Evolutionary conservation across 352 stramenopile species (phyloP).

Genomic region (Thalassiosira exigua): DNA sequence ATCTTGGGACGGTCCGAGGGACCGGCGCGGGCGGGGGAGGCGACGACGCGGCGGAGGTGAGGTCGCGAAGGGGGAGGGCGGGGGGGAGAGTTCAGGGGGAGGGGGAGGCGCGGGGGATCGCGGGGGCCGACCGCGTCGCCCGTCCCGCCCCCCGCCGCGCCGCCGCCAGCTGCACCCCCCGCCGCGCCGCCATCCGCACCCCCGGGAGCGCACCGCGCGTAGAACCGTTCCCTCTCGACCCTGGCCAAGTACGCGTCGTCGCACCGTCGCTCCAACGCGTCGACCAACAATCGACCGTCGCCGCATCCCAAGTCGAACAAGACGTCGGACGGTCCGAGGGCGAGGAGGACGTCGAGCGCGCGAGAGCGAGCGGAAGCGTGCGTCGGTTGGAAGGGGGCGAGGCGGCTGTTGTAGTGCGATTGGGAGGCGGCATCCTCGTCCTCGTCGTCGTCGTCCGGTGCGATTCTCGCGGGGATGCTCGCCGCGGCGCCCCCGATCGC

Average conservation of each 20-base stretch:
- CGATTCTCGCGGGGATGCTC: too few species aligned
- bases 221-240: constrained; percentile 11
- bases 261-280: constrained; percentile 47
- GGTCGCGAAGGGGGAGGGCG: too few species aligned
- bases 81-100: too few species aligned
- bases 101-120: too few species aligned
- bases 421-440: too few species aligned
- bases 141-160: too few species aligned
- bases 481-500: too few species aligned
- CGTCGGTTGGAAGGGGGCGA: constrained; percentile 79
- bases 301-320: constrained; percentile 85
- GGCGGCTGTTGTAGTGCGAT: constrained; percentile 32
- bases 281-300: constrained; percentile 74
- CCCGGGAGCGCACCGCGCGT: not conserved
- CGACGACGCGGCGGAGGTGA: not conserved
- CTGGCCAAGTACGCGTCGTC: constrained; percentile 22
- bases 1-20: not conserved
- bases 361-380: constrained; percentile 60
- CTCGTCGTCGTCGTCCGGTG: too few species aligned
- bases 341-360: constrained; percentile 68
- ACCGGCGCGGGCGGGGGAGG: too few species aligned
- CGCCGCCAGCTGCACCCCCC: not conserved
- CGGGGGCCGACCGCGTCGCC: too few species aligned
- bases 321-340: constrained; percentile 62
- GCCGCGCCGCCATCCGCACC: not conserved